Evolutionary conservation across 306 rosid species (phyloP).

Genomic region (Erythrophleum fordii): DNA sequence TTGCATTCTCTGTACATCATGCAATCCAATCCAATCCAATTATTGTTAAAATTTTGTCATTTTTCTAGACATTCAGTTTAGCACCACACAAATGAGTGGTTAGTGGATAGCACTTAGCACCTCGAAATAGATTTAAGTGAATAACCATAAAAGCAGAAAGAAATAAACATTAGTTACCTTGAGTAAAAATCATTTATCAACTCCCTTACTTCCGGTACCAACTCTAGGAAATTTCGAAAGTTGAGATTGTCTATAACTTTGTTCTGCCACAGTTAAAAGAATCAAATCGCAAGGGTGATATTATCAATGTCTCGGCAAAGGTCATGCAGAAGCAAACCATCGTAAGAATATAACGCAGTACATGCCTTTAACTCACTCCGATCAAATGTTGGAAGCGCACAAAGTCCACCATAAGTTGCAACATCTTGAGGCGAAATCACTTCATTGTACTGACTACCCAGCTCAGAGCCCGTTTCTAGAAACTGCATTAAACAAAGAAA

Average conservation of each 20-base stretch:
- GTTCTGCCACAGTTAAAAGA: constrained; percentile 59
- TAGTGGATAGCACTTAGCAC: not conserved
- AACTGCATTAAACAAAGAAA: constrained; percentile 59
- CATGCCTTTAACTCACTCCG: constrained; percentile 82
- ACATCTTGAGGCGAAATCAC: constrained; percentile 95
- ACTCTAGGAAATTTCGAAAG: constrained; percentile 89
- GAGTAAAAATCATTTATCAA: constrained; percentile 88
- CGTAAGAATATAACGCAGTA: constrained; percentile 29
- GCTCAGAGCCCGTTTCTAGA: constrained; percentile 76
- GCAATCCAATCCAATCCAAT: constrained; percentile 22
- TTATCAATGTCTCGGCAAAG: constrained; percentile 20
- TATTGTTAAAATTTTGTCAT: not conserved
- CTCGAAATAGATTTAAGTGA: not conserved
- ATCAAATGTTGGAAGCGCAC: constrained; percentile 97
- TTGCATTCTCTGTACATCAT: not conserved
- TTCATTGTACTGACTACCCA: constrained; percentile 78
- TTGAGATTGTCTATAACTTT: constrained; percentile 87
- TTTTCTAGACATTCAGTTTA: constrained; percentile 14
- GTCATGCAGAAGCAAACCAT: constrained; percentile 12
- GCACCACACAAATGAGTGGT: not conserved
- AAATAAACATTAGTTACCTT: too few relatives aligned
- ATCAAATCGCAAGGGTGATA: constrained; percentile 34
- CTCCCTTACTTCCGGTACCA: constrained; percentile 94
- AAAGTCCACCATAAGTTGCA: constrained; percentile 96
- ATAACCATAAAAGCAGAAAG: constrained; percentile 4